These are phyloP conservation scores for Kingdonia uniflora DNA, from an alignment of 164 flowering plant genomes.

Conservation along the genomic window DNA sequence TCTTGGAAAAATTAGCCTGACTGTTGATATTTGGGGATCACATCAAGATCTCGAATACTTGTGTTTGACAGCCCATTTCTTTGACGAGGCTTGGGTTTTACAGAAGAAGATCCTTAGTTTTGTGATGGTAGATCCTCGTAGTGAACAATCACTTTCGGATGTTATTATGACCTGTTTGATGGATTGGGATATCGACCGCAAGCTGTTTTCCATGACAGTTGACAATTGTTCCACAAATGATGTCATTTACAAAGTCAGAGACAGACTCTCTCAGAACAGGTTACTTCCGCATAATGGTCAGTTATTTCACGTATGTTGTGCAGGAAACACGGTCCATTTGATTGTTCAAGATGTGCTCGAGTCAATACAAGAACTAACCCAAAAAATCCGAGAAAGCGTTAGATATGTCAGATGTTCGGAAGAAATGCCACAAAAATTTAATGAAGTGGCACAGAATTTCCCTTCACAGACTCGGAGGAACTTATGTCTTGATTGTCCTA, in stretches of 20 bases:
- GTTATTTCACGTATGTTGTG: slow-evolving; percentile 51
- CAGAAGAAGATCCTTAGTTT: slow-evolving; percentile 63
- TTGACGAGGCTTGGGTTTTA: slow-evolving; percentile 56
- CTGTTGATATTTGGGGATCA: slow-evolving; percentile 58
- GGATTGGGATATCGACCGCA: slow-evolving; percentile 70
- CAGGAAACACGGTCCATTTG: slow-evolving; percentile 31
- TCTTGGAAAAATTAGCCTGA: slow-evolving; percentile 51
- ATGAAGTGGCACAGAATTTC: slow-evolving; percentile 41
- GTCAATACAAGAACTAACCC: slow-evolving; percentile 27
- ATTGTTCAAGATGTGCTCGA: slow-evolving; percentile 52
- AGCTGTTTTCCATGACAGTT: slow-evolving; percentile 53
- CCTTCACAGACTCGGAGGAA: slow-evolving; percentile 25
- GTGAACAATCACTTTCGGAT: slow-evolving; percentile 51
- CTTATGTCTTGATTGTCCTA: slow-evolving; percentile 40
- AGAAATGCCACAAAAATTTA: slow-evolving; percentile 34
- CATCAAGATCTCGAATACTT: slow-evolving; percentile 34
- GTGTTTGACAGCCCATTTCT: slow-evolving; percentile 55
- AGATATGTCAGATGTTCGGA: slow-evolving; percentile 49
- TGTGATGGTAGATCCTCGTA: slow-evolving; percentile 38
- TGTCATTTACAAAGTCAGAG: slow-evolving; percentile 34
- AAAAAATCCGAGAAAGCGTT: slow-evolving; percentile 49
- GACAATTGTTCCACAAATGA: slow-evolving; percentile 42
- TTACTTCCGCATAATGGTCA: slow-evolving; percentile 36
- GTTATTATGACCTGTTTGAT: slow-evolving; percentile 37
- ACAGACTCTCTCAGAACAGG: slow-evolving; percentile 38